Conservation (phyloP, 2,329 filamentous ascomycete genomes). For the Lachnellula arida region DNA sequence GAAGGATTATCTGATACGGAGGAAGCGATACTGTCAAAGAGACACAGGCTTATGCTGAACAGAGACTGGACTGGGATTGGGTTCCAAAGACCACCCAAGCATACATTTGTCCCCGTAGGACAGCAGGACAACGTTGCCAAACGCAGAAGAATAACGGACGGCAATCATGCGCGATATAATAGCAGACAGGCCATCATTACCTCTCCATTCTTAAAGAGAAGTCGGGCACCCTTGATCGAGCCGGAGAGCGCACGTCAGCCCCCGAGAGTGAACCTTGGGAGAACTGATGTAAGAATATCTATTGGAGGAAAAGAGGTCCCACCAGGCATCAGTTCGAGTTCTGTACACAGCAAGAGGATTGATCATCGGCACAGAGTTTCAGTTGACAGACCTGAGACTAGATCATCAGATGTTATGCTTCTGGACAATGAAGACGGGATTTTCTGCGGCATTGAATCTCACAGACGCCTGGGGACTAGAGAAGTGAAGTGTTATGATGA, state of each 20-base stretch:
- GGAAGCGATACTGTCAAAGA: slow-evolving; percentile 22
- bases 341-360: slow-evolving; percentile 8
- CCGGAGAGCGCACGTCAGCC: neutral
- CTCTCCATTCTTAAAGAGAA: slow-evolving; percentile 18
- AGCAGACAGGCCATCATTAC: slow-evolving; percentile 11
- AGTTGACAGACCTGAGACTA: neutral
- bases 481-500: neutral
- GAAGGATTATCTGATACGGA: slow-evolving; percentile 5
- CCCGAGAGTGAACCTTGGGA: neutral
- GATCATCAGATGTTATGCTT: slow-evolving; percentile 29
- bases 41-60: slow-evolving; percentile 24
- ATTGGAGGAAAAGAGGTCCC: slow-evolving; percentile 24
- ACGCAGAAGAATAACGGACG: slow-evolving; percentile 22
- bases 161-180: slow-evolving; percentile 22
- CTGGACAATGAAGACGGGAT: slow-evolving; percentile 20
- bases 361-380: neutral
- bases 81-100: slow-evolving; percentile 20
- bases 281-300: slow-evolving; percentile 26
- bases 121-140: slow-evolving; percentile 25
- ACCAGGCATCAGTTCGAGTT: slow-evolving; percentile 26
- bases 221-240: neutral
- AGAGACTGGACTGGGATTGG: slow-evolving; percentile 30
- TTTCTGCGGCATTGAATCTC: neutral
- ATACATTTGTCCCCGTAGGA: slow-evolving; percentile 18
- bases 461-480: neutral